Evolutionary conservation across 768 basidiomycete species (phyloP).

Genomic region (Termitomyces heimii): DNA sequence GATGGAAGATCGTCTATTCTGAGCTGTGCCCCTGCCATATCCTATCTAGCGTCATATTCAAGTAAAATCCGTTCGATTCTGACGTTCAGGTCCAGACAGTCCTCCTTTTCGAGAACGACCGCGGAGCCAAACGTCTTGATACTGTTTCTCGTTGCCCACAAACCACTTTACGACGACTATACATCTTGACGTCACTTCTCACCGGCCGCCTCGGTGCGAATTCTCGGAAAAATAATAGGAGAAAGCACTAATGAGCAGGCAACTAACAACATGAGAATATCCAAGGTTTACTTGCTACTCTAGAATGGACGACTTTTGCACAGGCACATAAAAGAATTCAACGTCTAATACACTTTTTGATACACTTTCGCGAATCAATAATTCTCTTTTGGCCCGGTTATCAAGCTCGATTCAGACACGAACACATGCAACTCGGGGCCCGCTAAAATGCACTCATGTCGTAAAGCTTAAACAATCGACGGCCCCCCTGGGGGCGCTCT

Average conservation of each 20-base stretch:
- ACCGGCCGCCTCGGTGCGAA: slow-evolving; percentile 2
- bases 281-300: background rate
- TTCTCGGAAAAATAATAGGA: slow-evolving; percentile 1
- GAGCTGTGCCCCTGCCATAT: slow-evolving; percentile 7
- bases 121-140: slow-evolving; percentile 4
- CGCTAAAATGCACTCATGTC: background rate
- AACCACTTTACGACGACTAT: background rate
- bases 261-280: background rate
- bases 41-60: background rate
- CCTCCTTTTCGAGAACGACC: slow-evolving; percentile 2
- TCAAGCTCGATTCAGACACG: background rate
- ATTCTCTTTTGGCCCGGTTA: background rate
- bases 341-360: slow-evolving; percentile 9
- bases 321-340: slow-evolving; percentile 11
- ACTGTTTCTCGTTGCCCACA: background rate
- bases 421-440: background rate
- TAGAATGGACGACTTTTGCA: background rate
- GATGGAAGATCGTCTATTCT: background rate
- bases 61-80: slow-evolving; percentile 6
- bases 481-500: no score
- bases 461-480: no score
- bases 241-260: background rate
- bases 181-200: slow-evolving; percentile 6
- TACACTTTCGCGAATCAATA: slow-evolving; percentile 2
- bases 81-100: background rate